These are phyloP conservation scores for Fusarium sp. DNA, from an alignment of 2,329 filamentous ascomycete genomes.

Conservation along the genomic window DNA sequence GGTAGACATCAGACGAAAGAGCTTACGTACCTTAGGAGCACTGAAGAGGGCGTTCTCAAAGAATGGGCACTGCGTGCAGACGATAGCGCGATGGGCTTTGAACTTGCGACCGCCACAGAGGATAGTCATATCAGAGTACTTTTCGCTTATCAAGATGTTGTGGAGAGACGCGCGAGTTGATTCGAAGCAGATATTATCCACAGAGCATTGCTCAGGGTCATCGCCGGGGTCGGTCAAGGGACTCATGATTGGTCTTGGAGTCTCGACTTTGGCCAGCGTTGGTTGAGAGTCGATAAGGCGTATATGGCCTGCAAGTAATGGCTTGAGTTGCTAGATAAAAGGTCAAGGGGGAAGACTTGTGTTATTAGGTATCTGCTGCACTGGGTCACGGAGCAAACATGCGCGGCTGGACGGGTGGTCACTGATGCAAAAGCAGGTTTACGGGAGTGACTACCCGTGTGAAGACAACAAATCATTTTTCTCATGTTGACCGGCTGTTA, in stretches of 20 bases:
- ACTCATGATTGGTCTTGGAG: not conserved
- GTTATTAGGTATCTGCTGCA: not conserved
- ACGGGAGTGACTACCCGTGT: not conserved
- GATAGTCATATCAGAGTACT: slow-evolving; percentile 50
- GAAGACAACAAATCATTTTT: not conserved
- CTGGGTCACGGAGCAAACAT: not conserved
- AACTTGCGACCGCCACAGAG: slow-evolving; percentile 46
- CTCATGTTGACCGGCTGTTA: not conserved
- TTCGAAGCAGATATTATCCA: slow-evolving; percentile 8
- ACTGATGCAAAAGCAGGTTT: not conserved
- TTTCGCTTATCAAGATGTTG: slow-evolving; percentile 15
- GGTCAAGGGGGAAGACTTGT: not conserved
- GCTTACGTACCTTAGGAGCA: slow-evolving; percentile 42
- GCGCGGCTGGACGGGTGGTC: not conserved
- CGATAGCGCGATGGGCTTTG: slow-evolving; percentile 48
- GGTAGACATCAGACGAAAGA: not conserved
- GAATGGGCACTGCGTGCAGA: slow-evolving; percentile 52
- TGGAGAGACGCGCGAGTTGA: slow-evolving; percentile 1
- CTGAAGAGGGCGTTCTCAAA: slow-evolving; percentile 43
- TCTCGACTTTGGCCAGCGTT: accelerated
- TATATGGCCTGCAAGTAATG: not conserved
- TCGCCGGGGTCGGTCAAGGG: not conserved
- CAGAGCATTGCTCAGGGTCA: not conserved
- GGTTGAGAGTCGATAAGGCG: not conserved
- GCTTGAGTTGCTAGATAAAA: too few species aligned